These are phyloP conservation scores for Kodamaea kaohsiungensis DNA, from an alignment of 805 yeast genomes.

Conservation along the genomic window DNA sequence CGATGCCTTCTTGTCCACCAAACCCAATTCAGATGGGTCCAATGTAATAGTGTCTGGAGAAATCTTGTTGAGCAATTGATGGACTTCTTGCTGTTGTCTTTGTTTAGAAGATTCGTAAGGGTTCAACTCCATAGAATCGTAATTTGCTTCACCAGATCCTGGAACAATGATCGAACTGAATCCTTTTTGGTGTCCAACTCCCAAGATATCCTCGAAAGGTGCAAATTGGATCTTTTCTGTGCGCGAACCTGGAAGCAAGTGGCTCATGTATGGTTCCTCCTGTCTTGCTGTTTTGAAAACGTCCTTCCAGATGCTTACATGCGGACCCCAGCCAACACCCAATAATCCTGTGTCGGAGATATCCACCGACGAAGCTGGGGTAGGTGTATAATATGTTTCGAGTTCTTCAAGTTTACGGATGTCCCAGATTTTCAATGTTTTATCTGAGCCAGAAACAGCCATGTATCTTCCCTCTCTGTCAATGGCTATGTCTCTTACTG, in stretches of 20 bases:
- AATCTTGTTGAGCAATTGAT: constrained; percentile 79
- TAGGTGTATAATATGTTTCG: constrained; percentile 71
- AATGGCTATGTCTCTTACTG: constrained; percentile 79
- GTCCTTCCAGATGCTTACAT: constrained; percentile 93
- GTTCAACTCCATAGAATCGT: constrained; percentile 88
- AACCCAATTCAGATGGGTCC: constrained; percentile 87
- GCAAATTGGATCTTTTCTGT: constrained; percentile 71
- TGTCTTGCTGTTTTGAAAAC: constrained; percentile 63
- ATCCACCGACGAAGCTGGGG: constrained; percentile 78
- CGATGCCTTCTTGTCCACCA: constrained; percentile 71
- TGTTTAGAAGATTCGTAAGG: constrained; percentile 91
- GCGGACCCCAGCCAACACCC: constrained; percentile 95
- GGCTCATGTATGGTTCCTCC: constrained; percentile 88
- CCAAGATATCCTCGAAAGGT: constrained; percentile 96
- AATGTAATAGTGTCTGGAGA: constrained; percentile 90
- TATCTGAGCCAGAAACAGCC: constrained; percentile 91
- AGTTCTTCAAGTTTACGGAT: constrained; percentile 77
- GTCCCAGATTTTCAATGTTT: constrained; percentile 88
- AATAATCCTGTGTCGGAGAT: constrained; percentile 87
- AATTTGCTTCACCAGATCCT: constrained; percentile 98
- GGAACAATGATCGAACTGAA: constrained; percentile 72
- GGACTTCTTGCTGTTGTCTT: constrained; percentile 91
- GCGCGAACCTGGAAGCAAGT: constrained; percentile 75
- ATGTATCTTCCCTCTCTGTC: constrained; percentile 92
- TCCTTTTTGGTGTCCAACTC: constrained; percentile 70